Evolutionary conservation across 805 yeast species (phyloP).

Genomic region (Debaryomyces tyrocola): DNA sequence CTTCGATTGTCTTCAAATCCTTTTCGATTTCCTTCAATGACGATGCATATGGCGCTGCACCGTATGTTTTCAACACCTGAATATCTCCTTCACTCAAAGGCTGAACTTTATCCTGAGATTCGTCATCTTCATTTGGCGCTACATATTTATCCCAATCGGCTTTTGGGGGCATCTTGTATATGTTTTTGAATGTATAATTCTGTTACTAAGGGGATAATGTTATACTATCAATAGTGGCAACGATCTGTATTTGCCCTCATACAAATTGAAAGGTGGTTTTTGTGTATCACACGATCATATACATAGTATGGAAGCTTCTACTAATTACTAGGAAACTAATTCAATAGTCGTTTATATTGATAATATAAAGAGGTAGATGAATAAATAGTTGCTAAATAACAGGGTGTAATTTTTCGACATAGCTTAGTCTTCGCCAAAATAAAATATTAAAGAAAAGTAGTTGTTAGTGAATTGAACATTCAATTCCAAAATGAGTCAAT

Average conservation of each 20-base stretch:
- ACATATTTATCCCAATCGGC: constrained; percentile 98
- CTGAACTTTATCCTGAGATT: constrained; percentile 67
- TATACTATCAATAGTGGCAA: background rate
- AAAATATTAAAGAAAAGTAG: too few relatives aligned
- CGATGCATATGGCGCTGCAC: constrained; percentile 93
- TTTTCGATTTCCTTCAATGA: constrained; percentile 79
- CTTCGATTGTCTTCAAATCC: constrained; percentile 82
- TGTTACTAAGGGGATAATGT: too few relatives aligned
- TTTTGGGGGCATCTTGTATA: constrained; percentile 79
- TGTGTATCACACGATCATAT: constrained; percentile 1
- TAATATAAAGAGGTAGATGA: background rate
- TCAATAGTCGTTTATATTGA: too few relatives aligned
- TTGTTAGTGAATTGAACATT: background rate
- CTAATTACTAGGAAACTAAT: background rate
- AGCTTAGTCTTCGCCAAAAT: too few relatives aligned
- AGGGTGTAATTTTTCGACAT: background rate
- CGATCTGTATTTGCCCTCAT: background rate
- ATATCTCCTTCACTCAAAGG: constrained; percentile 96
- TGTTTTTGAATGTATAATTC: background rate
- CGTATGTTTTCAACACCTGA: constrained; percentile 94
- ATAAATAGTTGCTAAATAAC: background rate
- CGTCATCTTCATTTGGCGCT: constrained; percentile 76
- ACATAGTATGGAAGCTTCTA: background rate
- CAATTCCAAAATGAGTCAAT: background rate
- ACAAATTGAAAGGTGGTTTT: background rate